Conservation (phyloP, 495 filamentous ascomycete species). For the Alectoria sarmentosa region DNA sequence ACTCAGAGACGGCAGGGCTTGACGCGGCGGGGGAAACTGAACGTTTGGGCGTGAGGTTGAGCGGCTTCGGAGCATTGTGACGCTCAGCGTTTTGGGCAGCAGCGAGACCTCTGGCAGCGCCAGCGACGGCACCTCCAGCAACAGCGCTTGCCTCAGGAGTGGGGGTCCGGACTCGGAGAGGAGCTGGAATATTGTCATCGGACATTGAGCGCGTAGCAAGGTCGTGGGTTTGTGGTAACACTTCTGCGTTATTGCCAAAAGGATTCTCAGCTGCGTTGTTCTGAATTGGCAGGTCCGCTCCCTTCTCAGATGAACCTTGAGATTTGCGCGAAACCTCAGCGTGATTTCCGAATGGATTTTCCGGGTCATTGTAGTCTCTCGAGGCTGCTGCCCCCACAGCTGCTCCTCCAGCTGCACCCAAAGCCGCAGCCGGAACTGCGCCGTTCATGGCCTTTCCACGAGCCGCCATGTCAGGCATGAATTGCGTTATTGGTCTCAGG, state of each 20-base stretch:
- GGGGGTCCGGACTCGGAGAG: conserved; percentile 26
- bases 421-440: conserved; percentile 29
- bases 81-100: conserved; percentile 29
- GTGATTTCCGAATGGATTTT: conserved; percentile 41
- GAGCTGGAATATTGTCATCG: conserved; percentile 20
- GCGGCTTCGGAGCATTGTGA: conserved; percentile 31
- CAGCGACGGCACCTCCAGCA: conserved; percentile 30
- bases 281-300: conserved; percentile 26
- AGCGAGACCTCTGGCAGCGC: conserved; percentile 35
- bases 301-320: conserved; percentile 31
- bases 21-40: conserved; percentile 29
- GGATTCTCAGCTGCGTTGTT: conserved; percentile 32
- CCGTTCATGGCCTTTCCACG: conserved; percentile 37
- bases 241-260: conserved; percentile 40
- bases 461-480: conserved; percentile 59
- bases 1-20: conserved; percentile 55
- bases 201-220: conserved; percentile 5
- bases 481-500: conserved; percentile 80
- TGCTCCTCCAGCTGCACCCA: conserved; percentile 23
- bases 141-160: conserved; percentile 27
- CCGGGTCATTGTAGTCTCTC: conserved; percentile 29
- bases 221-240: conserved; percentile 26
- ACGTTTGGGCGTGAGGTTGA: conserved; percentile 22
- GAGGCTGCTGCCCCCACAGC: conserved; percentile 16
- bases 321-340: conserved; percentile 32